phyloP scores from a whole-genome alignment of 129 eudicot genomes.

The Silybum marianum region DNA sequence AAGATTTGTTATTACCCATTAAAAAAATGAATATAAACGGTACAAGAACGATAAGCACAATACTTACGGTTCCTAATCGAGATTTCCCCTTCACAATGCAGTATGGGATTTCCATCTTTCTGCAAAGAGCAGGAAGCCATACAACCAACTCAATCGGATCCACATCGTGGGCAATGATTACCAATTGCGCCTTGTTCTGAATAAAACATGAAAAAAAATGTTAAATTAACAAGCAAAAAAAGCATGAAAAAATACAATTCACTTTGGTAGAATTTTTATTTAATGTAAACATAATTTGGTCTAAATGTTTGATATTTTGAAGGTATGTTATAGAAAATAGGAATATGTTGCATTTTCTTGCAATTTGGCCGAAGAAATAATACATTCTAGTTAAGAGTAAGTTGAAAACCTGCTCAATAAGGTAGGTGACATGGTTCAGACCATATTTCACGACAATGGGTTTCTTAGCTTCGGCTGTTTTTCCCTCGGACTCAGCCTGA shows the following conservation, averaged over 20 bases:
- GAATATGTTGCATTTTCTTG: background rate
- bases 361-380: background rate
- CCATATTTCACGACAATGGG: slow-evolving; percentile 87
- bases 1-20: slow-evolving; percentile 9
- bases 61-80: slow-evolving; percentile 57
- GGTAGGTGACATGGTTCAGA: slow-evolving; percentile 83
- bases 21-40: background rate
- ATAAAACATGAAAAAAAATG: background rate
- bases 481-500: slow-evolving; percentile 78
- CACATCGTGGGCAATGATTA: slow-evolving; percentile 87
- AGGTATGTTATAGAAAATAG: background rate
- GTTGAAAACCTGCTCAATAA: slow-evolving; percentile 64
- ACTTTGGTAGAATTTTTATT: background rate
- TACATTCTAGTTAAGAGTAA: background rate
- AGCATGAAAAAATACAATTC: background rate
- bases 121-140: slow-evolving; percentile 71
- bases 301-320: background rate
- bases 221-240: background rate
- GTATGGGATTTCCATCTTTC: slow-evolving; percentile 79
- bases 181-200: slow-evolving; percentile 73
- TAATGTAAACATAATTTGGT: background rate
- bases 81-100: slow-evolving; percentile 96
- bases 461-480: slow-evolving; percentile 45
- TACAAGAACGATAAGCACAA: background rate
- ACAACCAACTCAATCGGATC: slow-evolving; percentile 74